phyloP scores from a whole-genome alignment of 768 basidiomycete genomes.

The Pleurotus tuber-regium region DNA sequence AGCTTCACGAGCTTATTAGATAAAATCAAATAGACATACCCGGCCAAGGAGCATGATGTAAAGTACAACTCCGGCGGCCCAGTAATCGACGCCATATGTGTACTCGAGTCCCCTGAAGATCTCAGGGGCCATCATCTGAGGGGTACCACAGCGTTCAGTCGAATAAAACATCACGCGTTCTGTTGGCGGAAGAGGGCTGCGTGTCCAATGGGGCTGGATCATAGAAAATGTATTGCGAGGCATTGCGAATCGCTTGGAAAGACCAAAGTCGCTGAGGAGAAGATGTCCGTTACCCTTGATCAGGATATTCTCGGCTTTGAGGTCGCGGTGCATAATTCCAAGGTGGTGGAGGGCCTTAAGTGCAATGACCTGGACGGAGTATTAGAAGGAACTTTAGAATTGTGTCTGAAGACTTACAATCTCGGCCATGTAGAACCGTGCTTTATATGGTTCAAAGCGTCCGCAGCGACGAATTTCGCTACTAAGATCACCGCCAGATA shows the following conservation, averaged over 20 bases:
- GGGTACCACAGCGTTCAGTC: conserved; percentile 25
- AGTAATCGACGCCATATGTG: conserved; percentile 54
- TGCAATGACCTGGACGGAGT: conserved; percentile 6
- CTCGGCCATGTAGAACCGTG: conserved; percentile 3
- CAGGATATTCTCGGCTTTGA: conserved; percentile 12
- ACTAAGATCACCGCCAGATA: conserved; percentile 10
- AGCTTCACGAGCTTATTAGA: no score
- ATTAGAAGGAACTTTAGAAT: no score
- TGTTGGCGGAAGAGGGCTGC: background rate
- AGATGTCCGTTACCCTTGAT: conserved; percentile 3
- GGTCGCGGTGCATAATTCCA: conserved; percentile 11
- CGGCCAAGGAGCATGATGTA: conserved; percentile 69
- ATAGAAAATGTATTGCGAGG: background rate
- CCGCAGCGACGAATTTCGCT: conserved; percentile 2
- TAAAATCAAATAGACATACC: conserved; percentile 13
- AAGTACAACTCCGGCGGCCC: conserved; percentile 76
- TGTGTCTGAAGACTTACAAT: conserved; percentile 4
- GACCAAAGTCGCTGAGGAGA: conserved; percentile 10
- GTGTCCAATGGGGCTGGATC: background rate
- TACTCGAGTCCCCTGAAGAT: conserved; percentile 22
- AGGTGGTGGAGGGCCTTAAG: conserved; percentile 1
- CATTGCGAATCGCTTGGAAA: conserved; percentile 1
- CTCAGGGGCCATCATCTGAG: conserved; percentile 33
- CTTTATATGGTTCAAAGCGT: conserved; percentile 1
- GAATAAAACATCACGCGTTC: conserved; percentile 17